Evolutionary conservation across 768 basidiomycete species (phyloP).

Genomic region (Hortiboletus flavorubellus): DNA sequence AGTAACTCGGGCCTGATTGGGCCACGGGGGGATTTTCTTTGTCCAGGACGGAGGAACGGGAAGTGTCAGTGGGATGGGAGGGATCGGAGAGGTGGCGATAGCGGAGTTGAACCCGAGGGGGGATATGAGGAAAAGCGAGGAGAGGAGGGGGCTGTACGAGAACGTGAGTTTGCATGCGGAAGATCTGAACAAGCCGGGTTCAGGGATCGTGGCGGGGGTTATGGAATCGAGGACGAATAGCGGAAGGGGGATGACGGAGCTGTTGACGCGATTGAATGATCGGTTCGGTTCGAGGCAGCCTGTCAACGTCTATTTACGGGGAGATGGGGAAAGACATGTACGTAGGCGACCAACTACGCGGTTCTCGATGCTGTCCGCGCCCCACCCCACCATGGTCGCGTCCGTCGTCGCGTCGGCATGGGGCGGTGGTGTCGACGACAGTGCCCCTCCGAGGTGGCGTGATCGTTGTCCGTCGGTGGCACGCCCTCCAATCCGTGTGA

Average conservation of each 20-base stretch:
- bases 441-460: not conserved
- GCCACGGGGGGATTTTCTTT: conserved; percentile 31
- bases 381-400: not conserved
- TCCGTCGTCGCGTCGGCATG: conserved; percentile 12
- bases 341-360: conserved; percentile 24
- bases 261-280: conserved; percentile 27
- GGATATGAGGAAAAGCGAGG: conserved; percentile 7
- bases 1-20: conserved; percentile 34
- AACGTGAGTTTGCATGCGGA: conserved; percentile 26
- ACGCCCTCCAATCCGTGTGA: conserved; percentile 13
- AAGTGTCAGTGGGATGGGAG: conserved; percentile 17
- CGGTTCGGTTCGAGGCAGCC: conserved; percentile 21
- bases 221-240: conserved; percentile 18
- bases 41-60: conserved; percentile 32
- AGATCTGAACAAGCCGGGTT: conserved; percentile 6
- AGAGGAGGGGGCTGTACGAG: conserved; percentile 28
- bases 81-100: conserved; percentile 24
- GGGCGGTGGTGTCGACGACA: not conserved
- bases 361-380: conserved; percentile 7
- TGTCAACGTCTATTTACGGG: conserved; percentile 31
- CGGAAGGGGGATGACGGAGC: conserved; percentile 15
- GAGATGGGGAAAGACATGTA: conserved; percentile 18
- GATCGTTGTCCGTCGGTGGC: not conserved
- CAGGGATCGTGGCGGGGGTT: conserved; percentile 8
- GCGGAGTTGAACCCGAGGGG: conserved; percentile 11